These are phyloP conservation scores for Dactylellina parvicollis DNA, from an alignment of 2,329 filamentous ascomycete species.

Conservation along the genomic window DNA sequence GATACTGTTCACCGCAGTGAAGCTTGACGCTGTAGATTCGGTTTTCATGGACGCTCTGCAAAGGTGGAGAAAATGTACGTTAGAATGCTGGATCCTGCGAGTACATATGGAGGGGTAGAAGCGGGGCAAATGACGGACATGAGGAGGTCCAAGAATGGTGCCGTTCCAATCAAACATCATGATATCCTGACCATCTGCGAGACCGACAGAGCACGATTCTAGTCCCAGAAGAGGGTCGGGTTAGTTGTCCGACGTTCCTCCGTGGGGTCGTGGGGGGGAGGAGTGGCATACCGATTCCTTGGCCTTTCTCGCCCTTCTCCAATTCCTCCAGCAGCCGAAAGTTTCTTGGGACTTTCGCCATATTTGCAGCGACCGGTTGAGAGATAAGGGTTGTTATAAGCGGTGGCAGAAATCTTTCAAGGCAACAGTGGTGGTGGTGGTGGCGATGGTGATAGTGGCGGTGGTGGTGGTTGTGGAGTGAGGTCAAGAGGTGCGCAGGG, in stretches of 20 bases:
- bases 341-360: constrained; percentile 87
- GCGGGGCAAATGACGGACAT: constrained; percentile 70
- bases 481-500: background rate
- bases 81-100: background rate
- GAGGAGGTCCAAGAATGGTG: constrained; percentile 94
- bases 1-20: constrained; percentile 89
- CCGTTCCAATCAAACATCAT: constrained; percentile 99
- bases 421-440: background rate
- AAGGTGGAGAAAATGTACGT: background rate
- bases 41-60: constrained; percentile 92
- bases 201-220: constrained; percentile 97
- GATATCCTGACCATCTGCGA: constrained; percentile 92
- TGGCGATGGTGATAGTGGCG: constrained; percentile 1
- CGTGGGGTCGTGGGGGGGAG: constrained; percentile 8
- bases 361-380: constrained; percentile 18
- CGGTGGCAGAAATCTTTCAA: no score
- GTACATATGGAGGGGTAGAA: constrained; percentile 22
- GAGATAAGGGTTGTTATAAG: background rate
- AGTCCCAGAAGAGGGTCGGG: constrained; percentile 47
- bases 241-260: background rate
- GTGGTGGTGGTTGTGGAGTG: background rate
- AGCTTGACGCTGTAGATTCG: constrained; percentile 98
- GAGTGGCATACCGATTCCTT: constrained; percentile 77
- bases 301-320: constrained; percentile 97
- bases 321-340: constrained; percentile 97